Evolutionary conservation across 805 yeast species (phyloP).

Genomic region (Lipomyces orientalis): DNA sequence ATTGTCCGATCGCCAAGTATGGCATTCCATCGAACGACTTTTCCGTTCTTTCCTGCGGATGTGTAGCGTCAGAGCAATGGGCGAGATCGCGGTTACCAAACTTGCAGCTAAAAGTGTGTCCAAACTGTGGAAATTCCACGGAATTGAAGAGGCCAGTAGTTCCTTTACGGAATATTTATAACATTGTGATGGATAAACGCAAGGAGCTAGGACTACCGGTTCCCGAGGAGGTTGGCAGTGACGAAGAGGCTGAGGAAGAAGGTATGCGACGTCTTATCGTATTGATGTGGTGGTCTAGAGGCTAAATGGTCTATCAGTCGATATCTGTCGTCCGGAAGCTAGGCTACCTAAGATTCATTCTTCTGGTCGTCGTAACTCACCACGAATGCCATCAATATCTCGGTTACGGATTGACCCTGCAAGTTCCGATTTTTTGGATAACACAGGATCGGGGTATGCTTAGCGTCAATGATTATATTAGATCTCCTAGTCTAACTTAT

Average conservation of each 20-base stretch:
- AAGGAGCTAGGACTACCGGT: slow-evolving; percentile 34
- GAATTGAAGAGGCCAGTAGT: slow-evolving; percentile 34
- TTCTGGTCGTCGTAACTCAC: slow-evolving; percentile 9
- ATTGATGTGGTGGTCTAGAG: background rate
- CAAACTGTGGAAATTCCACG: slow-evolving; percentile 36
- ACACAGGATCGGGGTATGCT: slow-evolving; percentile 20
- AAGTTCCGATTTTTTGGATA: slow-evolving; percentile 5
- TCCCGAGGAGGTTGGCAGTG: slow-evolving; percentile 37
- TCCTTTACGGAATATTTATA: slow-evolving; percentile 32
- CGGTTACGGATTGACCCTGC: slow-evolving; percentile 19
- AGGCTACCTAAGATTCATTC: background rate
- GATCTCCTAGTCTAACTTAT: background rate
- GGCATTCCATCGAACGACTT: slow-evolving; percentile 35
- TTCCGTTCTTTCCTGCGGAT: slow-evolving; percentile 35
- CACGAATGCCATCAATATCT: slow-evolving; percentile 5
- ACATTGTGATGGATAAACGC: slow-evolving; percentile 36
- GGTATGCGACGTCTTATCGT: slow-evolving; percentile 6
- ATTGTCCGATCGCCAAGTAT: slow-evolving; percentile 36
- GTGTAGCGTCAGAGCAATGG: slow-evolving; percentile 38
- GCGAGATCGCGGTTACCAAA: slow-evolving; percentile 34
- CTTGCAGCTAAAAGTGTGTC: slow-evolving; percentile 34
- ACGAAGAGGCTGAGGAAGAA: slow-evolving; percentile 32
- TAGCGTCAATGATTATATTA: background rate
- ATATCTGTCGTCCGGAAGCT: slow-evolving; percentile 9
- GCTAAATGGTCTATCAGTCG: slow-evolving; percentile 9